Percentiles rank a stretch among this genome's conserved stretches.
Evolutionary conservation across 257 asterid species (phyloP).

Genomic region (Ballota nigra): DNA sequence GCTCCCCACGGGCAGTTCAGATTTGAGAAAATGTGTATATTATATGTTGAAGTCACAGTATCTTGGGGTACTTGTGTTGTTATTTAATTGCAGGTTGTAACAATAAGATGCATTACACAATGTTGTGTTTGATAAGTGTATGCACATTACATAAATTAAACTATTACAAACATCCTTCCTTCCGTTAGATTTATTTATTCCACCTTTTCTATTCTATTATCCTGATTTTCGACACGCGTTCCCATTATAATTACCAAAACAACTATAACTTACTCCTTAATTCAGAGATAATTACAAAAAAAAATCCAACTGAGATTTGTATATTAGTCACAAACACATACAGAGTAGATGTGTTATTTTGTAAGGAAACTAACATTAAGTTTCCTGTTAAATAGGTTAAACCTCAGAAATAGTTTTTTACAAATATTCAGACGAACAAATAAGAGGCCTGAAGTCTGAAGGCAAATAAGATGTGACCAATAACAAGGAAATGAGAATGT

Average conservation of each 20-base stretch:
- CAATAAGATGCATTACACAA: slow-evolving; percentile 6
- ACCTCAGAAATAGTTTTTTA: no score
- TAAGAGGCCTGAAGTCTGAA: no score
- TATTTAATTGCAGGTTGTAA: slow-evolving; percentile 5
- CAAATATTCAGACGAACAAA: no score
- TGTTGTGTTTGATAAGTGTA: background rate
- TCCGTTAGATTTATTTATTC: background rate
- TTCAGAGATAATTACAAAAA: no score
- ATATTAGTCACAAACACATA: background rate
- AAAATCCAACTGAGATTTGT: background rate
- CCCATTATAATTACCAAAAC: background rate
- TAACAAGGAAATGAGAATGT: no score
- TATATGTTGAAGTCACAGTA: background rate
- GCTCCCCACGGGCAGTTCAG: background rate
- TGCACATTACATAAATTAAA: background rate
- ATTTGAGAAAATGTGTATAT: background rate
- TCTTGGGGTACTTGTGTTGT: background rate
- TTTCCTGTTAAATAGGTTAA: no score
- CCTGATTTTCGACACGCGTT: background rate
- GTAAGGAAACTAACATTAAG: no score
- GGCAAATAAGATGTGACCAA: background rate
- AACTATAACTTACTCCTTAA: no score
- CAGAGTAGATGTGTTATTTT: background rate
- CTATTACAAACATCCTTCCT: no score
- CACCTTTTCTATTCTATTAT: background rate